Percentiles rank a stretch among this genome's conserved stretches.
phyloP scores from a whole-genome alignment of 805 yeast species.

The Zygosaccharomyces pseudorouxii region DNA sequence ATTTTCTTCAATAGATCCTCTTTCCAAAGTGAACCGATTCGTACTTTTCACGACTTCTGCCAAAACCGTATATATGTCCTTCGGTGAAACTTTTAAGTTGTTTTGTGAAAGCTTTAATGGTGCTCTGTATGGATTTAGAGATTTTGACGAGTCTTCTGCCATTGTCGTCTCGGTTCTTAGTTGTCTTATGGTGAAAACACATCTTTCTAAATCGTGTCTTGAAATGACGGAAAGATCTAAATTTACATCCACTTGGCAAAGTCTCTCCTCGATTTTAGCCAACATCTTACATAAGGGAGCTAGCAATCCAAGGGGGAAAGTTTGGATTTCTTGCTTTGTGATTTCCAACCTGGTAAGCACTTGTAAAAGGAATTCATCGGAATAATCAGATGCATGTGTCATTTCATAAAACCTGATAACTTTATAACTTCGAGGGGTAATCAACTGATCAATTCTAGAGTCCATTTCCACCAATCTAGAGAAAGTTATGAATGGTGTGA shows the following conservation, averaged over 20 bases:
- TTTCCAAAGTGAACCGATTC: conserved; percentile 37
- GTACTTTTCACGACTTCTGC: conserved; percentile 46
- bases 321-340: conserved; percentile 48
- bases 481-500: conserved; percentile 53
- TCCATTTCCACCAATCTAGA: conserved; percentile 63
- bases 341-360: conserved; percentile 58
- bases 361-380: conserved; percentile 52
- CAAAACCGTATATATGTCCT: conserved; percentile 15
- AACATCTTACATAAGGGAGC: conserved; percentile 63
- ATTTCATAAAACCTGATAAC: conserved; percentile 59
- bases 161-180: conserved; percentile 1
- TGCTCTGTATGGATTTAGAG: conserved; percentile 2
- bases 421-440: conserved; percentile 64
- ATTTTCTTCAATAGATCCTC: conserved; percentile 7
- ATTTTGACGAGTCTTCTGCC: background rate
- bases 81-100: conserved; percentile 7
- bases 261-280: conserved; percentile 47
- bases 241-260: conserved; percentile 46
- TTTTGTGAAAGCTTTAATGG: background rate
- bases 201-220: conserved; percentile 52
- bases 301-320: conserved; percentile 68
- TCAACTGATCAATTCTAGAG: conserved; percentile 46
- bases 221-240: conserved; percentile 54
- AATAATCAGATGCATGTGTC: conserved; percentile 49
- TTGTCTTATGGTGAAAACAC: conserved; percentile 17